phyloP scores from a whole-genome alignment of 208 protist species.

The Leishmania tarentolae region DNA sequence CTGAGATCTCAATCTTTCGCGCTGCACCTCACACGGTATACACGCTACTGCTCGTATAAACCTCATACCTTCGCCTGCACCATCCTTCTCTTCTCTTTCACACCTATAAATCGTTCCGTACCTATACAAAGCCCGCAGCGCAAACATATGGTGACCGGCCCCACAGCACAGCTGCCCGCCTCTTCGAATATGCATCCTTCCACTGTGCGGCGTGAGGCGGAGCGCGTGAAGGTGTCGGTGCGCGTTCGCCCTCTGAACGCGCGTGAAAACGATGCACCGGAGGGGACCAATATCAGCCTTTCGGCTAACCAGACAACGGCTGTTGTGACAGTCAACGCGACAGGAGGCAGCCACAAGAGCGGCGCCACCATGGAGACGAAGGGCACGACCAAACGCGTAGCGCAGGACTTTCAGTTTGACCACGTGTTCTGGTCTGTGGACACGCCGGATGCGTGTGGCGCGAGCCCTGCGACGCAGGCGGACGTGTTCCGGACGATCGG shows the following conservation, averaged over 20 bases:
- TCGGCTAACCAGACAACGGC: constrained; percentile 14
- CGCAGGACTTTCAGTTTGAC: constrained; percentile 66
- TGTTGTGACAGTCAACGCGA: constrained; percentile 26
- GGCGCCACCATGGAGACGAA: not conserved
- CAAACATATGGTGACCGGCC: too few species aligned
- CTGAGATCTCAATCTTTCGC: too few species aligned
- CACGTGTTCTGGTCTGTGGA: constrained; percentile 67
- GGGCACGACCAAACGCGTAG: not conserved
- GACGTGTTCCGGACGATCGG: constrained; percentile 64
- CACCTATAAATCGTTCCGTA: too few species aligned
- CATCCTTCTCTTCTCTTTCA: too few species aligned
- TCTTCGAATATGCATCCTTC: not conserved
- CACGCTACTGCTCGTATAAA: too few species aligned
- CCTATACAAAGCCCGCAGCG: too few species aligned
- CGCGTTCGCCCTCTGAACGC: constrained; percentile 61
- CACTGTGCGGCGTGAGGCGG: constrained; percentile 8
- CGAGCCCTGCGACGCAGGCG: constrained; percentile 42
- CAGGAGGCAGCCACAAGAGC: not conserved
- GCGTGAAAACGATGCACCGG: constrained; percentile 34
- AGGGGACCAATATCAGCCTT: constrained; percentile 17
- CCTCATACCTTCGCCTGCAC: too few species aligned
- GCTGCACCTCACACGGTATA: too few species aligned
- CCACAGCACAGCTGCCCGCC: too few species aligned
- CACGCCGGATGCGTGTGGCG: constrained; percentile 31
- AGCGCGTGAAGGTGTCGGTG: constrained; percentile 58